These are phyloP conservation scores for Lentinula raphanica DNA, from an alignment of 768 basidiomycete species.

Conservation along the genomic window DNA sequence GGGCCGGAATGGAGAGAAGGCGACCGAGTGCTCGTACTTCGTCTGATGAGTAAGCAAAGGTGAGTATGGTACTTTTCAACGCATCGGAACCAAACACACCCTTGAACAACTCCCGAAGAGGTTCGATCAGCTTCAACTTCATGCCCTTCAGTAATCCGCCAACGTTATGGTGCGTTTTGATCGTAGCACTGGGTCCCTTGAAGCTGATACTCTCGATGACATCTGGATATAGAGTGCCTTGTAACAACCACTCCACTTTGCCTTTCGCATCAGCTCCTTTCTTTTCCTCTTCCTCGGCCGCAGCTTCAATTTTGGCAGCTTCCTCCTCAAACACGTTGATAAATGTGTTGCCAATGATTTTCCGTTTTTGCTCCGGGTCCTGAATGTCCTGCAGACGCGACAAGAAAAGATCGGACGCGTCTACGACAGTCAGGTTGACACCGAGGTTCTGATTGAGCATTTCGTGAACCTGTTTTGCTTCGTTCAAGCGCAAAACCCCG, in stretches of 20 bases:
- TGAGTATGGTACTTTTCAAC: neutral
- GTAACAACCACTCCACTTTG: constrained; percentile 92
- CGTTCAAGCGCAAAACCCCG: constrained; percentile 89
- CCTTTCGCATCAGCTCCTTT: constrained; percentile 72
- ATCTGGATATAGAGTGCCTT: constrained; percentile 97
- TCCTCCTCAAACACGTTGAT: constrained; percentile 97
- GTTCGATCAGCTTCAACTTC: constrained; percentile 98
- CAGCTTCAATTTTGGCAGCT: constrained; percentile 81
- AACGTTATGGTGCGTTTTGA: constrained; percentile 99
- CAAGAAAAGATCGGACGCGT: constrained; percentile 92
- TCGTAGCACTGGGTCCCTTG: constrained; percentile 97
- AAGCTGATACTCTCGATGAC: constrained; percentile 99
- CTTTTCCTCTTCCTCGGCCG: constrained; percentile 70
- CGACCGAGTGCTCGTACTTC: constrained; percentile 93
- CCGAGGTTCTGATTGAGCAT: constrained; percentile 94
- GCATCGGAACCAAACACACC: constrained; percentile 38
- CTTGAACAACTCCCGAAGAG: constrained; percentile 95
- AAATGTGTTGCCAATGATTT: constrained; percentile 98
- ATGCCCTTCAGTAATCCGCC: constrained; percentile 94
- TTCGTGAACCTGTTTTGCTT: constrained; percentile 83
- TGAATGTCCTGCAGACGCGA: constrained; percentile 84
- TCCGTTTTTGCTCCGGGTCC: constrained; percentile 95
- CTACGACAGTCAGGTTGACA: constrained; percentile 93
- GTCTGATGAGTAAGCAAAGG: constrained; percentile 43
- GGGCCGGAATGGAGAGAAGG: constrained; percentile 85